Evolutionary conservation across 1,139 yeast species (phyloP).

Genomic region (Lodderomyces orthopsilosis): DNA sequence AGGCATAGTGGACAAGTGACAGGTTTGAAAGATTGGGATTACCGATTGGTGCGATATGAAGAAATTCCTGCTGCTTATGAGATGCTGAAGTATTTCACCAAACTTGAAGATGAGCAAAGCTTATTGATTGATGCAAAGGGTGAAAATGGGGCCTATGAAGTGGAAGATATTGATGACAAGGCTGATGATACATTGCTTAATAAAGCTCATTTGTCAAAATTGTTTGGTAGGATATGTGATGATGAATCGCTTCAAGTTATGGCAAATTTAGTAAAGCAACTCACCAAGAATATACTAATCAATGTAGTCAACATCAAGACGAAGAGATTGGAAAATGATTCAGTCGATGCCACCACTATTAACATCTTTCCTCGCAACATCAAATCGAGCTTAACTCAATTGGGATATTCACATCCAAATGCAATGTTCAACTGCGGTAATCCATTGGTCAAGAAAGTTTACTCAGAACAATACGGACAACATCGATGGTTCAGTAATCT

Average conservation of each 20-base stretch:
- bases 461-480: not conserved
- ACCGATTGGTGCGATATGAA: conserved; percentile 27
- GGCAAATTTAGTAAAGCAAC: not conserved
- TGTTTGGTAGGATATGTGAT: not conserved
- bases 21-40: conserved; percentile 9
- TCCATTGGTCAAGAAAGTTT: not conserved
- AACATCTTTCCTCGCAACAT: not conserved
- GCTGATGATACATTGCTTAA: not conserved
- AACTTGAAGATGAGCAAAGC: conserved; percentile 48
- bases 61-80: conserved; percentile 56
- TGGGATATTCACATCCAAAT: not conserved
- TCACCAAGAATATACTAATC: conserved; percentile 2
- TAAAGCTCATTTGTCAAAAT: not conserved
- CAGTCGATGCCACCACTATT: not conserved
- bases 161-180: not conserved
- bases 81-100: conserved; percentile 46
- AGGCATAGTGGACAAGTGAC: not conserved
- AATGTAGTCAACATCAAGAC: not conserved
- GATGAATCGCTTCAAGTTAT: not conserved
- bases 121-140: conserved; percentile 17
- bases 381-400: not conserved
- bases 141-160: too few relatives aligned
- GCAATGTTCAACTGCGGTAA: not conserved
- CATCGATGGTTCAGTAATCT: conserved; percentile 3
- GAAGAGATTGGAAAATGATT: not conserved